Evolutionary conservation across 805 yeast species (phyloP).

Genomic region (Teunomyces atbi): DNA sequence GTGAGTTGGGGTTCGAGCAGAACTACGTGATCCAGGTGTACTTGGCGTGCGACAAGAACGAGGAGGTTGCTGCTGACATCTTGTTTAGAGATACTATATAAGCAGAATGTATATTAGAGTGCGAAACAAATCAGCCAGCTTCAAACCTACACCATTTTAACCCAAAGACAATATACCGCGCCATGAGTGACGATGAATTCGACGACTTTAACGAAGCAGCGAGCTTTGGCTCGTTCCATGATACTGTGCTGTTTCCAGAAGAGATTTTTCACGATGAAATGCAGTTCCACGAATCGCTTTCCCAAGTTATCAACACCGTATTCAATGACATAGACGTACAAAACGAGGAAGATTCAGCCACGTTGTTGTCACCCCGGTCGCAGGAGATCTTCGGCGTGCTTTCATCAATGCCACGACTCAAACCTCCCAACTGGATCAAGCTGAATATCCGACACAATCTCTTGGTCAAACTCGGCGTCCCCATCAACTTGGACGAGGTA

Average conservation of each 20-base stretch:
- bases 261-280: background rate
- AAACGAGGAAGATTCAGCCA: constrained; percentile 11
- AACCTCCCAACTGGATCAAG: constrained; percentile 67
- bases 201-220: constrained; percentile 13
- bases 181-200: constrained; percentile 5
- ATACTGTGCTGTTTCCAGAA: constrained; percentile 7
- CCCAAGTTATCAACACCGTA: constrained; percentile 11
- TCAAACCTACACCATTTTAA: background rate
- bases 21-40: constrained; percentile 86
- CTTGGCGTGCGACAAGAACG: constrained; percentile 97
- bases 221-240: constrained; percentile 40
- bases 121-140: background rate
- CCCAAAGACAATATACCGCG: background rate
- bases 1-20: constrained; percentile 92
- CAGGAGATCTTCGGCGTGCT: constrained; percentile 44
- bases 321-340: constrained; percentile 10
- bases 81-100: constrained; percentile 54
- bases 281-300: background rate
- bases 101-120: constrained; percentile 5
- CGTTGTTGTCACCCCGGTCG: constrained; percentile 33
- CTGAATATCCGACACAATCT: constrained; percentile 65
- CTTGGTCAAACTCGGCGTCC: constrained; percentile 65
- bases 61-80: constrained; percentile 93
- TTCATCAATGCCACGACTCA: constrained; percentile 46
- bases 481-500: constrained; percentile 64